Base-by-base conservation (phyloP, 2,329 filamentous ascomycete genomes). In the Teratosphaeria zuluensis region DNA sequence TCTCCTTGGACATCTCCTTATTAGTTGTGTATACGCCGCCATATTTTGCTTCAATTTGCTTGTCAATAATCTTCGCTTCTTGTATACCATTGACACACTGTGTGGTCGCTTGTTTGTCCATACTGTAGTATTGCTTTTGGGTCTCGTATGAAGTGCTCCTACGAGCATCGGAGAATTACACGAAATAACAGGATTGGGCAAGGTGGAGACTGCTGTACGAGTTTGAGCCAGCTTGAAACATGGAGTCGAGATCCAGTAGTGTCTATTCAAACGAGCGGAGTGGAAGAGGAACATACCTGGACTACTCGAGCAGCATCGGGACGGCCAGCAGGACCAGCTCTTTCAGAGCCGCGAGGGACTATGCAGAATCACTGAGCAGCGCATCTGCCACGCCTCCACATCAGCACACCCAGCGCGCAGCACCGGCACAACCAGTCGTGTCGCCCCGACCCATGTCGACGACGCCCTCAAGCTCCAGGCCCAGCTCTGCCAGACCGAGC, bases 231-330 rank as follows among this genome's bases (percentile, higher is more conserved):
- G 42, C 5, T 48, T n/a, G 3, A 48, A 38, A 7, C n/a, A 58
- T 58, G 56, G 56, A 46, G 19, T 48, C 33, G 12, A 48, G 54
- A 57, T 30, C 33, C 9, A 61, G 57, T 54, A 61, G 54, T n/a
- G 51, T 57, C 16, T 57, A 59, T 54, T 61, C 59, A 8, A 54
- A 9, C 54, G 57, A 57, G 21, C 42, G 54, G 21, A 46, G 30
- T 7, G 28, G 31, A 16, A 30, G 31, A 28, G n/a, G 42, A 1
- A 54, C 60, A 0, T 57, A 54, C 52, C 42, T 56, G 24, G 46
- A 55, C 57, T 58, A 58, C 55, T 35, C 55, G 8, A 38, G 35
- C 21, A 57, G 38, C 46, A 35, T 35, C 16, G 54, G 53, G 4
- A n/a, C 46, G 16, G n/a, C 16, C 33, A 58, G 42, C 33, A 35